A percentile compares a stretch with the other conserved stretches of the same genome.
These are phyloP conservation scores for Neurospora sp. DNA, from an alignment of 495 filamentous ascomycete genomes.

Conservation along the genomic window DNA sequence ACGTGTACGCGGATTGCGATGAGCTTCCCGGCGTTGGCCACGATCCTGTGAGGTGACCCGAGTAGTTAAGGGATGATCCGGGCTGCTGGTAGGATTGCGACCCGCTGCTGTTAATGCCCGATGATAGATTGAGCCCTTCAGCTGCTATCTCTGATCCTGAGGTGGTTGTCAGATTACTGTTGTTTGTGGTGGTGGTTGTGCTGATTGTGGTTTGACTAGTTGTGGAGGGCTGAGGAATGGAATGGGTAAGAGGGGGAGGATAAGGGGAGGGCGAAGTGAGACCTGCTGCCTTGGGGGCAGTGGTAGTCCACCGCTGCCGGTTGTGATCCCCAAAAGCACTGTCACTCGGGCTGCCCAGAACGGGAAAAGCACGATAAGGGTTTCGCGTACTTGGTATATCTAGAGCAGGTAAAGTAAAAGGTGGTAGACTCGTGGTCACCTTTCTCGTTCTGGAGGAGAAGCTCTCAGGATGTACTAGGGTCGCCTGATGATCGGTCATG, in stretches of 20 bases:
- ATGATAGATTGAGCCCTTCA: slow-evolving; percentile 53
- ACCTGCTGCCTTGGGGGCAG: background rate
- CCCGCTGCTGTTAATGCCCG: slow-evolving; percentile 44
- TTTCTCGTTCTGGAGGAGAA: slow-evolving; percentile 40
- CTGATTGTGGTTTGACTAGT: slow-evolving; percentile 46
- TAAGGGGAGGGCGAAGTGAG: slow-evolving; percentile 8
- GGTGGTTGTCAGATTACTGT: slow-evolving; percentile 38
- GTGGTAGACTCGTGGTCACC: slow-evolving; percentile 49
- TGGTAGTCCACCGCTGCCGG: slow-evolving; percentile 2
- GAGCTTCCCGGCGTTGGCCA: slow-evolving; percentile 45
- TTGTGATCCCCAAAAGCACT: slow-evolving; percentile 2
- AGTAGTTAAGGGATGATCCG: slow-evolving; percentile 36
- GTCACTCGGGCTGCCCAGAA: slow-evolving; percentile 7
- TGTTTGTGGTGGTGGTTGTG: slow-evolving; percentile 35
- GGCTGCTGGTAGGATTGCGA: slow-evolving; percentile 37
- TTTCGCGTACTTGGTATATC: slow-evolving; percentile 34
- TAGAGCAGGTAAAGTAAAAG: slow-evolving; percentile 47
- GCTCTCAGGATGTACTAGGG: slow-evolving; percentile 5
- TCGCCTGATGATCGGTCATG: background rate
- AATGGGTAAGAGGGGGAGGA: slow-evolving; percentile 33
- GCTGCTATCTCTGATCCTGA: slow-evolving; percentile 29
- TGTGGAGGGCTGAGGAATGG: slow-evolving; percentile 40
- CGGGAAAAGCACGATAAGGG: slow-evolving; percentile 14
- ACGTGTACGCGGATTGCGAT: slow-evolving; percentile 38
- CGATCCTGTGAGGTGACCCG: slow-evolving; percentile 37